Base-by-base conservation (phyloP, 2,329 filamentous ascomycete genomes). In the Escovopsis weberi region DNA sequence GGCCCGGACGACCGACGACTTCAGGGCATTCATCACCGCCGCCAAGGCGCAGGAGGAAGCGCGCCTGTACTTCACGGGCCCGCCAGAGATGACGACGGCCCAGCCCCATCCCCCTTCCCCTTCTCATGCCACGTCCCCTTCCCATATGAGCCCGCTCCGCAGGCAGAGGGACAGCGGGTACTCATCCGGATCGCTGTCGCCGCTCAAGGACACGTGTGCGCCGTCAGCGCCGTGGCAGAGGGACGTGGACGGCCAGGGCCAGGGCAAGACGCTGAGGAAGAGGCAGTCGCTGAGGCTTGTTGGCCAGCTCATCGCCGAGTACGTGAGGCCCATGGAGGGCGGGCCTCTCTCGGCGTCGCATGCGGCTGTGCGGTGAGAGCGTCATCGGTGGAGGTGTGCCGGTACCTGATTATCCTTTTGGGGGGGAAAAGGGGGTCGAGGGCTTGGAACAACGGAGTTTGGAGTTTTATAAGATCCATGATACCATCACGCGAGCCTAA, bases 1-100 rank as follows among this genome's bases (percentile, higher is more conserved):
- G 23, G 23, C 23, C 23, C 23, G 23, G 23, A 23, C 6, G 23
- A 6, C 23, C 23, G 23, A 23, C 4, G 54, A 56, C 45, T 56
- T 49, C 36, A 41, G 44, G 6, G 38, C 47, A 10, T 55, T 55
- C 41, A 43, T 53, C 12, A 45, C 46, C 19, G 47, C 49, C 12
- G 48, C 48, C 4, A 37, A 49, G 10, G 45, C 40, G 7, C 39
- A 43, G 11, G 46, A 48, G 33, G 44, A 44, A 4, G 28, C 28
- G 18, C 44, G 38, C 32, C n/a, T 37, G 35, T 18, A 19, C 18
- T 19, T 37, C 35, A 23, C 18, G 34, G 34, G 34, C 7, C n/a
- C 34, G 12, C n/a, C 43, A 18, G 23, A 23, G 23, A 4, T 23
- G 23, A 23, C 23, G 23, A 23, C 23, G 23, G 23, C 23, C 23